Conservation (phyloP, 768 basidiomycete species). For the Leccinum subgranulosum region DNA sequence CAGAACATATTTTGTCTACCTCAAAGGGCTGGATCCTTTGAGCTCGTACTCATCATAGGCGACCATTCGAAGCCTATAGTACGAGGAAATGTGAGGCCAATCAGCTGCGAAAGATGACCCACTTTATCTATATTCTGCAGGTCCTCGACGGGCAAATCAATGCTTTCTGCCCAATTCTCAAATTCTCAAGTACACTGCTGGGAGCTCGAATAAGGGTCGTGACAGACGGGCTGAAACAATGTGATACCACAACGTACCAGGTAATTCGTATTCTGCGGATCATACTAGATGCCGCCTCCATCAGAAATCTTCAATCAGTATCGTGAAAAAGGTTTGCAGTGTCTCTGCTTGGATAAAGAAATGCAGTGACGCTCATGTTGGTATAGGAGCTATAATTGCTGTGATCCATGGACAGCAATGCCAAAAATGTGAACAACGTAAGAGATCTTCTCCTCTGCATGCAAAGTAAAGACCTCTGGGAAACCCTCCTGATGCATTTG, state of each 20-base stretch:
- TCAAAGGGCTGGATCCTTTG: not conserved
- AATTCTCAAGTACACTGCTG: not conserved
- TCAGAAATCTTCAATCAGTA: not conserved
- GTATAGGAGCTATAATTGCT: not conserved
- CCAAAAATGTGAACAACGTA: not conserved
- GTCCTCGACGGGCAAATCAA: not conserved
- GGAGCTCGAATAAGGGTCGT: not conserved
- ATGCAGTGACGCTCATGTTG: not conserved
- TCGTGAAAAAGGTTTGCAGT: not conserved
- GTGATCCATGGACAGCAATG: not conserved
- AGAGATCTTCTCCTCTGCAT: not conserved
- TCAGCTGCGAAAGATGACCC: not conserved
- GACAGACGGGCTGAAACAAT: not conserved
- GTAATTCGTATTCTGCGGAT: not conserved
- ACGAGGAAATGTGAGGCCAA: not conserved
- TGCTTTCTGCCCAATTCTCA: not conserved
- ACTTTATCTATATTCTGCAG: not conserved
- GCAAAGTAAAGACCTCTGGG: not conserved
- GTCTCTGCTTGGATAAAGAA: not conserved
- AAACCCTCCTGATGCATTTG: not conserved
- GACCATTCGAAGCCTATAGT: not conserved
- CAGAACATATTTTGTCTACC: not conserved
- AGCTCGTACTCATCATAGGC: not conserved
- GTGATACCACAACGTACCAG: not conserved
- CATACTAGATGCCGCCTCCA: not conserved